phyloP scores from a whole-genome alignment of 1,139 yeast genomes.

The Zhuliangozyma parablackwelliae region DNA sequence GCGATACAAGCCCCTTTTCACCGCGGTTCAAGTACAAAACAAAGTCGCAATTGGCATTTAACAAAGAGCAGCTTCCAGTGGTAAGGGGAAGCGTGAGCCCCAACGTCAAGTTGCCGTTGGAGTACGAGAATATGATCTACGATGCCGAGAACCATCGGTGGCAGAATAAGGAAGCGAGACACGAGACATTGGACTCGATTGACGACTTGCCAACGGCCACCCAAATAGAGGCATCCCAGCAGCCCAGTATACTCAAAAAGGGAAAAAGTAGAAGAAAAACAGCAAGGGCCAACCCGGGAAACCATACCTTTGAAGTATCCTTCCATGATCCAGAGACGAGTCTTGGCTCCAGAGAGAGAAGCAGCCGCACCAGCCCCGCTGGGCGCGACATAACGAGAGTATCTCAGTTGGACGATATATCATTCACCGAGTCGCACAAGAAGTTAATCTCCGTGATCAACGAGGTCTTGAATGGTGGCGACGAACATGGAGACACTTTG shows the following conservation, averaged over 20 bases:
- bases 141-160: slow-evolving; percentile 36
- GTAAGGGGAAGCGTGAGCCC: slow-evolving; percentile 30
- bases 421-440: slow-evolving; percentile 47
- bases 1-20: slow-evolving; percentile 10
- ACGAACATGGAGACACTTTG: slow-evolving; percentile 19
- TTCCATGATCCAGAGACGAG: slow-evolving; percentile 26
- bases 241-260: slow-evolving; percentile 11
- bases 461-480: slow-evolving; percentile 30
- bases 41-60: slow-evolving; percentile 29
- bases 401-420: slow-evolving; percentile 42
- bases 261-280: not conserved
- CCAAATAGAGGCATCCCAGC: slow-evolving; percentile 4
- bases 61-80: slow-evolving; percentile 8
- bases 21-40: slow-evolving; percentile 31
- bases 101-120: slow-evolving; percentile 29
- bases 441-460: slow-evolving; percentile 46
- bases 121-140: slow-evolving; percentile 37
- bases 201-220: slow-evolving; percentile 27
- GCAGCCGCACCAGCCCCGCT: not conserved
- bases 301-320: slow-evolving; percentile 35
- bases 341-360: no score
- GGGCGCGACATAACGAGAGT: slow-evolving; percentile 33
- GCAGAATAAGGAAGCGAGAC: slow-evolving; percentile 27
- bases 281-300: slow-evolving; percentile 7
- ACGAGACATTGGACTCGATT: slow-evolving; percentile 39